phyloP scores from a whole-genome alignment of 108 stramenopile species.

The Skeletonema tropicum region DNA sequence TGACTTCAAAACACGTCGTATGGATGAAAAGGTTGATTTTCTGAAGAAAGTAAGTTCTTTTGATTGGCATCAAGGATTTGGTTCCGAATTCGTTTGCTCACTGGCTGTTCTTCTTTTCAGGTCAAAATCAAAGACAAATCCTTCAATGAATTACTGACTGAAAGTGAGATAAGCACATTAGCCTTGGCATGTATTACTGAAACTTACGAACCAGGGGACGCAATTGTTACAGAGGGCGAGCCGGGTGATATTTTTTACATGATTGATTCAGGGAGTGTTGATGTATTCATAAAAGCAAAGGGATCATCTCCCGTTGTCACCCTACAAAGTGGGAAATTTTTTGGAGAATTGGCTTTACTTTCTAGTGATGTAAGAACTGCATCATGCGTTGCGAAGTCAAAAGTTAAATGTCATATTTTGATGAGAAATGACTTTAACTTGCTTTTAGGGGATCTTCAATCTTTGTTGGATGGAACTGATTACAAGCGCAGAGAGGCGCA shows the following conservation, averaged over 20 bases:
- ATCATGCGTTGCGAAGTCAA: slow-evolving; percentile 54
- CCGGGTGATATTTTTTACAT: slow-evolving; percentile 59
- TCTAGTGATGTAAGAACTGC: slow-evolving; percentile 39
- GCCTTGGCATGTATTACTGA: slow-evolving; percentile 36
- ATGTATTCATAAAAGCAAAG: slow-evolving; percentile 31
- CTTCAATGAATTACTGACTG: slow-evolving; percentile 35
- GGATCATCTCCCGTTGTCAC: slow-evolving; percentile 42
- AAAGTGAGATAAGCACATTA: slow-evolving; percentile 46
- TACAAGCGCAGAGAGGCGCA: slow-evolving; percentile 16
- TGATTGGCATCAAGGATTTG: slow-evolving; percentile 38
- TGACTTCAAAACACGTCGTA: slow-evolving; percentile 46
- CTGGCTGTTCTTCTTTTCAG: slow-evolving; percentile 50
- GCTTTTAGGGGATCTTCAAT: slow-evolving; percentile 67
- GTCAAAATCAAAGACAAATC: slow-evolving; percentile 52
- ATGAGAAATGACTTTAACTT: slow-evolving; percentile 68
- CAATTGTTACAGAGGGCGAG: slow-evolving; percentile 55
- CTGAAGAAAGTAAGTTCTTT: slow-evolving; percentile 54
- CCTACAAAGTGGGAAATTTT: slow-evolving; percentile 42
- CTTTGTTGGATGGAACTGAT: slow-evolving; percentile 37
- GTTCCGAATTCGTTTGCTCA: slow-evolving; percentile 54
- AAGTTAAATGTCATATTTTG: slow-evolving; percentile 44
- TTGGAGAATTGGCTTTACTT: slow-evolving; percentile 56
- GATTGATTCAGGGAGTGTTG: slow-evolving; percentile 55
- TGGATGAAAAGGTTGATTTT: slow-evolving; percentile 53
- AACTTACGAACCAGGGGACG: slow-evolving; percentile 28